These are phyloP conservation scores for Trypanosomatidae sp. DNA, from an alignment of 208 protist genomes.

Conservation along the genomic window DNA sequence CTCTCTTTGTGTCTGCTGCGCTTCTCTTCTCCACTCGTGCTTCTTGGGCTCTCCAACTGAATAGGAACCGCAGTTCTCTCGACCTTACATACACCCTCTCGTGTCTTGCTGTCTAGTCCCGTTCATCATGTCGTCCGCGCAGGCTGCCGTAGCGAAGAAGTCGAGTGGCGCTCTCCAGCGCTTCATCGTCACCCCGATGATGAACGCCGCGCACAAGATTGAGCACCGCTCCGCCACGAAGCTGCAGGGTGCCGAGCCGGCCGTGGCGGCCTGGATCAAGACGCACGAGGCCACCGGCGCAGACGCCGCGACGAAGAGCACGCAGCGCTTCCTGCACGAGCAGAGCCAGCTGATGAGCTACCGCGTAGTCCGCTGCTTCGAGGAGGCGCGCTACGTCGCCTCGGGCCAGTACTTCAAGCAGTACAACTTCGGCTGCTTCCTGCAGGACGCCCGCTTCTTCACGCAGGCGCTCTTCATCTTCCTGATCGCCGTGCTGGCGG, in stretches of 20 bases:
- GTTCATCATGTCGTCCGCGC: slow-evolving; percentile 24
- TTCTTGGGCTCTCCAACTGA: too few relatives aligned
- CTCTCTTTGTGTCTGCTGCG: too few relatives aligned
- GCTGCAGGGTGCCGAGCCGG: slow-evolving; percentile 34
- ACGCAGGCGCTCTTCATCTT: slow-evolving; percentile 74
- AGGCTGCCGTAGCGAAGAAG: slow-evolving; percentile 26
- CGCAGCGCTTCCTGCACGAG: slow-evolving; percentile 54
- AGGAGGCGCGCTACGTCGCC: slow-evolving; percentile 63
- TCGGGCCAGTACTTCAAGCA: slow-evolving; percentile 74
- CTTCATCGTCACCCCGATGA: slow-evolving; percentile 45
- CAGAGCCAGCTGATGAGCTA: slow-evolving; percentile 81
- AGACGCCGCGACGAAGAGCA: slow-evolving; percentile 63
- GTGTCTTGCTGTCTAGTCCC: too few relatives aligned
- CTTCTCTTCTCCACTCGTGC: too few relatives aligned
- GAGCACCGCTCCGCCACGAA: slow-evolving; percentile 58
- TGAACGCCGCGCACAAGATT: slow-evolving; percentile 64
- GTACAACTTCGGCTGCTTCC: slow-evolving; percentile 47
- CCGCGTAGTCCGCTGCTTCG: slow-evolving; percentile 77
- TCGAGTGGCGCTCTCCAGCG: slow-evolving; percentile 20
- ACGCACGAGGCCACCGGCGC: slow-evolving; percentile 55
- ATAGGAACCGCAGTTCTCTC: too few relatives aligned
- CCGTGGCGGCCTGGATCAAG: slow-evolving; percentile 42
- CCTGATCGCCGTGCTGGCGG: slow-evolving; percentile 56
- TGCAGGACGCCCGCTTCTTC: slow-evolving; percentile 69
- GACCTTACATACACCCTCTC: too few relatives aligned